Evolutionary conservation across 306 rosid species (phyloP), one percentile per base, ranked within the genome.

Genomic region (Trichosanthes truncata): DNA sequence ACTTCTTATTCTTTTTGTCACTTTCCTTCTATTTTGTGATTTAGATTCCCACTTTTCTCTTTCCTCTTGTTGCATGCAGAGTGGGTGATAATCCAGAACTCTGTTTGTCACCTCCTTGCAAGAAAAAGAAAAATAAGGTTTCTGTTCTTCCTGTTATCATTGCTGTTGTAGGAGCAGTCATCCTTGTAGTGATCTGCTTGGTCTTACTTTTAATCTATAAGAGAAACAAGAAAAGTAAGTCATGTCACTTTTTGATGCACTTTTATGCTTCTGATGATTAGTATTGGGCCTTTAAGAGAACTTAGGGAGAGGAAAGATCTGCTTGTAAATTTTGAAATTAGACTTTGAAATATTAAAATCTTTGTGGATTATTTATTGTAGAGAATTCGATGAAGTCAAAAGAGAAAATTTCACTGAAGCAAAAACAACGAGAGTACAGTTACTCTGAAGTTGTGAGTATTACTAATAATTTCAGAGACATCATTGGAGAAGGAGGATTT

Each of bases 121-220:
- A 81, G 45, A 63, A 83, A 23, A 56, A 72, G 53, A 66, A 23
- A 10, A 23, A 79, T 35, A 59, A 25, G 1, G 7, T 11, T 46
- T 14, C 15, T 56, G 38, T 79, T 5, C 7, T 87, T 81, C 87
- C 88, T 38, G 10, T 87, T 23, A 73, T 80, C 45, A 72, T 81
- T 68, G 56, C 65, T 1, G 38, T 60, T 20, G 26, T 80, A 25
- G 81, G 15, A 6, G 13, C n/a, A 9, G 48, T 77, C 56, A 29
- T 79, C 59, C 66, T 74, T 3, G 9, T 18, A 14, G n/a, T n/a
- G n/a, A 49, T 59, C 15, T 40, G 38, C 23, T n/a, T n/a, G n/a
- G n/a, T n/a, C n/a, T n/a, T n/a, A n/a, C n/a, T n/a, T n/a, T n/a
- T n/a, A n/a, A n/a, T 41, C 9, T 13, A 35, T 18, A 79, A 4